Percentiles rank a stretch among this genome's conserved stretches.
Conservation (phyloP, 2,329 filamentous ascomycete genomes). For the Nannizziopsis barbatae region DNA sequence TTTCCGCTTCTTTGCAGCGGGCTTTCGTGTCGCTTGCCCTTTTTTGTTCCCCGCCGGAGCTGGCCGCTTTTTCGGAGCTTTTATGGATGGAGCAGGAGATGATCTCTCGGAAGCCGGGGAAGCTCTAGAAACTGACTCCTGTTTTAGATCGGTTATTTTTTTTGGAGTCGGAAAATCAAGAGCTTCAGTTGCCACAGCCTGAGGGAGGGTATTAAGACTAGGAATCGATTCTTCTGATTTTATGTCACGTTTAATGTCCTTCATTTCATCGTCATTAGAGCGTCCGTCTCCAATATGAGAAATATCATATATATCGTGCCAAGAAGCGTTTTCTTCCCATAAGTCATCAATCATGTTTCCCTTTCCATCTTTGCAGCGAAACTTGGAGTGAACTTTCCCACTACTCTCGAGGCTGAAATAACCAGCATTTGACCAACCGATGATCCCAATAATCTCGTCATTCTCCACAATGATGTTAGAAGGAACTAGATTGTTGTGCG, state of each 20-base stretch:
- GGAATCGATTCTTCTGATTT: conserved; percentile 27
- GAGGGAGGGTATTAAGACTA: conserved; percentile 24
- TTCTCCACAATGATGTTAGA: conserved; percentile 31
- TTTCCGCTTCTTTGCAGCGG: conserved; percentile 34
- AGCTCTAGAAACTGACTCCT: conserved; percentile 26
- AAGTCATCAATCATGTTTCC: conserved; percentile 12
- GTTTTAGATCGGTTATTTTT: conserved; percentile 32
- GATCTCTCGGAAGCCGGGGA: conserved; percentile 30
- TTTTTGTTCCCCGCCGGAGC: conserved; percentile 18
- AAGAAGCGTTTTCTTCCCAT: conserved; percentile 19
- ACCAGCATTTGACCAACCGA: conserved; percentile 32
- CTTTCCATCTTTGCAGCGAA: conserved; percentile 19
- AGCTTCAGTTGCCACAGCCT: conserved; percentile 21
- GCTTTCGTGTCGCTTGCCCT: conserved; percentile 28
- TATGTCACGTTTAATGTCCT: conserved; percentile 19
- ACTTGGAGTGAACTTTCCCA: conserved; percentile 24
- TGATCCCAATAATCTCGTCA: conserved; percentile 29
- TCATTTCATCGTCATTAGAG: conserved; percentile 16
- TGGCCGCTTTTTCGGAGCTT: conserved; percentile 17
- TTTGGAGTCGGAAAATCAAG: conserved; percentile 27
- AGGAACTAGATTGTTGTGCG: conserved; percentile 30
- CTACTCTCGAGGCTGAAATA: conserved; percentile 30
- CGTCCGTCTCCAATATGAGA: conserved; percentile 10
- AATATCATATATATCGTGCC: conserved; percentile 29
- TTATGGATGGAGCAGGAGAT: conserved; percentile 30